phyloP scores from a whole-genome alignment of 495 filamentous ascomycete genomes.

The Chlorociboria aeruginascens region DNA sequence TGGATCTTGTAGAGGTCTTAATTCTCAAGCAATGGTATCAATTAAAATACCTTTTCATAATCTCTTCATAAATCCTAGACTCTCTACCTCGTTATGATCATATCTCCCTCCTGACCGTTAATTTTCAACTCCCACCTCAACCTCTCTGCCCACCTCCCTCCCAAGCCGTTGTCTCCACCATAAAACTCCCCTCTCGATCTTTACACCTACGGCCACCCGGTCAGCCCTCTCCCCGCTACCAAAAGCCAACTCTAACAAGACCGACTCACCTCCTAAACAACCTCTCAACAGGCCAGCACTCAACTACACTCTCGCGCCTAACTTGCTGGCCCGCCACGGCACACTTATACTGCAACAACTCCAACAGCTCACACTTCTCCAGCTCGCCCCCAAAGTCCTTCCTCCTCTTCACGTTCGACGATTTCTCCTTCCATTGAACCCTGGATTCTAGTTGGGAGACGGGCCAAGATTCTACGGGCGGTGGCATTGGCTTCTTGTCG shows the following conservation, averaged over 20 bases:
- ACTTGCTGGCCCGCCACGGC: slow-evolving; percentile 44
- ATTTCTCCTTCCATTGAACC: slow-evolving; percentile 34
- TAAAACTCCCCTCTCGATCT: slow-evolving; percentile 47
- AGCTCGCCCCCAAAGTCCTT: slow-evolving; percentile 44
- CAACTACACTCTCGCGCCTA: slow-evolving; percentile 39
- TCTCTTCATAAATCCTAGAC: too few species aligned
- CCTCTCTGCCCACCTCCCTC: slow-evolving; percentile 30
- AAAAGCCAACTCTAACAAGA: neutral
- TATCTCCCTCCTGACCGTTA: too few species aligned
- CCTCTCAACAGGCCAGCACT: slow-evolving; percentile 63
- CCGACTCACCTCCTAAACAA: slow-evolving; percentile 64
- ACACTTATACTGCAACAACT: slow-evolving; percentile 78
- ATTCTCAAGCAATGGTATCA: too few species aligned
- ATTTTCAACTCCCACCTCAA: neutral
- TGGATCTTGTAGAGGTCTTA: too few species aligned
- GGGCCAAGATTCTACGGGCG: slow-evolving; percentile 43
- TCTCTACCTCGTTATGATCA: too few species aligned
- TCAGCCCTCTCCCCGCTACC: neutral
- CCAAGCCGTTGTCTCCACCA: slow-evolving; percentile 76
- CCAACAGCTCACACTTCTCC: slow-evolving; percentile 56
- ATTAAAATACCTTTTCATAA: too few species aligned
- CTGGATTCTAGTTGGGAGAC: slow-evolving; percentile 35
- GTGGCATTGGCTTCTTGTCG: slow-evolving; percentile 37
- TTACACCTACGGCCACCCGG: slow-evolving; percentile 44
- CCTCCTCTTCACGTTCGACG: slow-evolving; percentile 39